Evolutionary conservation across 1,284 basidiomycete species (phyloP), one percentile per base, ranked within the genome.

Genomic region (Meira miltonrushii): DNA sequence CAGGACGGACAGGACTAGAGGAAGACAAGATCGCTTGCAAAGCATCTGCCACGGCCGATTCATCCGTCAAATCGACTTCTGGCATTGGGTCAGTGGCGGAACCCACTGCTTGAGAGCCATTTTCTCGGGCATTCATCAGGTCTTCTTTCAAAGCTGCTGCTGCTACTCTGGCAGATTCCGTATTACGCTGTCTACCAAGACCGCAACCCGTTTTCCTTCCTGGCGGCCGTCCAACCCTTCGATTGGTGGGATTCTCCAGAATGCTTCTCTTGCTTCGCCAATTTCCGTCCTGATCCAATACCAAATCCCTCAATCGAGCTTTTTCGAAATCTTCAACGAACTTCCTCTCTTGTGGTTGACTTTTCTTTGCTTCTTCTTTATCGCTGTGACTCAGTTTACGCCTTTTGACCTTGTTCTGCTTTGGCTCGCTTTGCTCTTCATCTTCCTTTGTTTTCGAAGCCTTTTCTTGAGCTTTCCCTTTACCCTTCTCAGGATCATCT

Each of bases 251-350:
- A 25, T 71, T 71, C 53, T 71, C 69, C 23, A 60, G 51, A 58
- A 71, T 66, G 48, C 67, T 69, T 25, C 69, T 59, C 21, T 61
- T 61, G 25, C 62, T 69, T n/a, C 69, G 57, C 60, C 60, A 66
- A 28, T 66, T 60, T 51, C 69, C 69, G 2, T 64, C 58, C 41
- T 58, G 56, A 58, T 69, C 68, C 61, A 62, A 59, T 49, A 64
- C 60, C 6, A 66, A 28, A 8, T 59, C 57, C 23, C 47, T 56
- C 11, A 56, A 25, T 5, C 55, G 13, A n/a, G 55, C 55, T 8
- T 23, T n/a, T 23, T 62, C 60, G 53, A 62, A 61, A 51, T 59
- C 63, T 50, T 59, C 64, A 52, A 55, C 55, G 51, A 28, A 15
- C 17, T 56, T 63, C 2, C 15, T n/a, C 19, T 37, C 37, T 48